Evolutionary conservation across 1,139 yeast species (phyloP).

Genomic region (Yamadazyma triangularis): DNA sequence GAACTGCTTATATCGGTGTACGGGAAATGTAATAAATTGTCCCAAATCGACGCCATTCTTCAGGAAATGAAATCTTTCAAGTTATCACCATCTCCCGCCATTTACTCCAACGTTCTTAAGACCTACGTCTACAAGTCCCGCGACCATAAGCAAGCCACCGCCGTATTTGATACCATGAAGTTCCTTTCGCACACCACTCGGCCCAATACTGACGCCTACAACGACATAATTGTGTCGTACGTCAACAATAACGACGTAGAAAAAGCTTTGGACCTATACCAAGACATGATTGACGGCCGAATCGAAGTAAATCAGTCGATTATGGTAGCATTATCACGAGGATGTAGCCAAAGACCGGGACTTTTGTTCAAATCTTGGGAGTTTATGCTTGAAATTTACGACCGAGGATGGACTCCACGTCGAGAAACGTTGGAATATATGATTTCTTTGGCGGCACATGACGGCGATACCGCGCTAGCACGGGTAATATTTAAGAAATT

Average conservation of each 20-base stretch:
- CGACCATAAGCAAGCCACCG: conserved; percentile 59
- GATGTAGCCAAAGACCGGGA: conserved; percentile 56
- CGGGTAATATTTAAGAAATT: conserved; percentile 67
- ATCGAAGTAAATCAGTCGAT: conserved; percentile 41
- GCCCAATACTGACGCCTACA: conserved; percentile 68
- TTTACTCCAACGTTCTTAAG: conserved; percentile 63
- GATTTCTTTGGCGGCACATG: conserved; percentile 68
- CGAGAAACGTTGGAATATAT: conserved; percentile 58
- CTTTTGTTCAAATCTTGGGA: conserved; percentile 69
- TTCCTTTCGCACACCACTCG: conserved; percentile 59
- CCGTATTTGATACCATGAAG: conserved; percentile 81
- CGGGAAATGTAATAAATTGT: conserved; percentile 30
- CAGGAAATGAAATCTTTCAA: conserved; percentile 47
- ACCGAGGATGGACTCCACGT: conserved; percentile 45
- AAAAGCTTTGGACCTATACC: conserved; percentile 68
- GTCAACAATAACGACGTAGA: conserved; percentile 61
- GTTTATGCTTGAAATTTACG: conserved; percentile 63
- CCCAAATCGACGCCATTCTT: conserved; percentile 32
- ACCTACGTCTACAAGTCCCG: conserved; percentile 55
- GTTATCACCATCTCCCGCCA: conserved; percentile 50
- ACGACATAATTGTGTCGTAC: conserved; percentile 64
- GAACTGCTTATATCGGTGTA: conserved; percentile 39
- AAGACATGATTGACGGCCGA: conserved; percentile 52
- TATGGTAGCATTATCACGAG: conserved; percentile 63
- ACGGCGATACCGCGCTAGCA: conserved; percentile 73